Conservation (phyloP, 257 asterid genomes). For the Mitragyna speciosa region DNA sequence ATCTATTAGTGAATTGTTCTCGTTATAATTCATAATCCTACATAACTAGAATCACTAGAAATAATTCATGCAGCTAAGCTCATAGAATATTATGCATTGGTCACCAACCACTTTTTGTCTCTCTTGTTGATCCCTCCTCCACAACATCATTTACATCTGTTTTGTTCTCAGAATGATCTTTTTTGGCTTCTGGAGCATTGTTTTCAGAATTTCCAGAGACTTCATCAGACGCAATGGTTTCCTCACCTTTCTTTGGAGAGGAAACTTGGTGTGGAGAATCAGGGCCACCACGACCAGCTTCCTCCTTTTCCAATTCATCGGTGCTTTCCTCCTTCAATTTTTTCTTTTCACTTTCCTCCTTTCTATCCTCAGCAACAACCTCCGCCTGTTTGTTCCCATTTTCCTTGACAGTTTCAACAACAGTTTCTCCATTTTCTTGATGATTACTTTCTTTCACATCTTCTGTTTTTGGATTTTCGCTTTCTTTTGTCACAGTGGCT, state of each 20-base stretch:
- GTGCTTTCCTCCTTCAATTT: conserved; percentile 23
- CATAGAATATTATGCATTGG: not conserved
- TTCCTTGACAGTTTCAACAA: conserved; percentile 17
- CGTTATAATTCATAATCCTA: not conserved
- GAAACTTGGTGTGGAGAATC: conserved; percentile 6
- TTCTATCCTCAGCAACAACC: not conserved
- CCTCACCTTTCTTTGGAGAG: conserved; percentile 16
- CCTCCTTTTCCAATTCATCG: conserved; percentile 15
- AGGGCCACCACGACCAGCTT: not conserved
- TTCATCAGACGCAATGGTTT: no score
- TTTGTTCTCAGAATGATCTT: not conserved
- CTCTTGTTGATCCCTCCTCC: not conserved
- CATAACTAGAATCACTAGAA: no score
- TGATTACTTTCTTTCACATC: conserved; percentile 1
- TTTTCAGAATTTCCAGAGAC: no score
- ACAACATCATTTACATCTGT: not conserved
- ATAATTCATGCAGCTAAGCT: not conserved
- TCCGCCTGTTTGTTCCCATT: conserved; percentile 18
- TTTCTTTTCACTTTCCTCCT: conserved; percentile 8
- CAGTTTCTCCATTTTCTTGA: conserved; percentile 14
- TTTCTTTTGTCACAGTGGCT: not conserved
- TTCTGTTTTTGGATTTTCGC: not conserved
- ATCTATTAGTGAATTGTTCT: no score
- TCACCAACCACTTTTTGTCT: not conserved
- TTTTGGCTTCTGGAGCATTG: not conserved